Conservation (phyloP, 345 rosid genomes). For the Populus davidiana region DNA sequence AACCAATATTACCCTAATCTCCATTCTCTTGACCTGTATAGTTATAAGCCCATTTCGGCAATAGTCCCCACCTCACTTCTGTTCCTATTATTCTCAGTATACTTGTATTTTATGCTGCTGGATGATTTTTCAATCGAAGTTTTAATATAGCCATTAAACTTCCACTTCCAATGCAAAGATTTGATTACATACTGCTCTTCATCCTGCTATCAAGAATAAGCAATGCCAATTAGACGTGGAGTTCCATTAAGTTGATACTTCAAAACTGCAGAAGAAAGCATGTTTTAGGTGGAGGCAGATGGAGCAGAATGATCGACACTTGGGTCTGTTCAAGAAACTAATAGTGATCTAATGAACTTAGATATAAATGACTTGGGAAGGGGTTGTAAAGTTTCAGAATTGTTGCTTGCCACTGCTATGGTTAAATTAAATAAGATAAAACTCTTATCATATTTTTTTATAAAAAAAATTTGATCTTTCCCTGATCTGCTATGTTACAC, state of each 20-base stretch:
- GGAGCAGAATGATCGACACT: not conserved
- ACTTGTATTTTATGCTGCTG: not conserved
- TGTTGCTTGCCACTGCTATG: not conserved
- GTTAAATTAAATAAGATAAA: not conserved
- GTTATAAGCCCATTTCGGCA: not conserved
- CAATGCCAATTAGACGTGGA: not conserved
- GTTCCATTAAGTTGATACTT: not conserved
- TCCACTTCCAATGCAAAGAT: not conserved
- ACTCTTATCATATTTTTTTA: not conserved
- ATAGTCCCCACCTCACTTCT: not conserved
- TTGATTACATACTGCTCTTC: not conserved
- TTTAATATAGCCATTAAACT: not conserved
- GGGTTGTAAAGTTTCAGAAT: not conserved
- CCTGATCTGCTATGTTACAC: conserved; percentile 18
- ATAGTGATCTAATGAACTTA: not conserved
- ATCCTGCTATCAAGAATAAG: not conserved
- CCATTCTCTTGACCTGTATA: not conserved
- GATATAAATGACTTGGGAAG: not conserved
- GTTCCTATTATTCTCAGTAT: not conserved
- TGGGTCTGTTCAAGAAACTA: not conserved
- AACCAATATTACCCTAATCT: not conserved
- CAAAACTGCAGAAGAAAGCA: not conserved
- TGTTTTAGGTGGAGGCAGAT: not conserved
- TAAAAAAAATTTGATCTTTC: not conserved
- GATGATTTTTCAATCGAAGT: not conserved